phyloP scores from a whole-genome alignment of 1,284 basidiomycete genomes.

The Ustilago tritici region DNA sequence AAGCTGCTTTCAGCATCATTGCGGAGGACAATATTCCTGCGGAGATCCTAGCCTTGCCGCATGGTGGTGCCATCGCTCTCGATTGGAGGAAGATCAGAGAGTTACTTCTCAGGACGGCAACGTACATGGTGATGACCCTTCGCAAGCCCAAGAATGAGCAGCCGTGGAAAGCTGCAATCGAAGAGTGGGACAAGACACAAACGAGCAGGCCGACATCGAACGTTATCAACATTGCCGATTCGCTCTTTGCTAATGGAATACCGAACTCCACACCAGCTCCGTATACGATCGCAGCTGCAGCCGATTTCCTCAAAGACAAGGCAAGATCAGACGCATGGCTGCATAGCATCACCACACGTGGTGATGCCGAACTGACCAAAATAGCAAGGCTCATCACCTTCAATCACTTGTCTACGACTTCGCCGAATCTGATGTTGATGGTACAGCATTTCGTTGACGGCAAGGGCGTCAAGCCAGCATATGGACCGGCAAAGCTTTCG shows the following conservation, averaged over 20 bases:
- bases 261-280: constrained; percentile 13
- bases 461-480: constrained; percentile 9
- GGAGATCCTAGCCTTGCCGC: constrained; percentile 34
- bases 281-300: constrained; percentile 10
- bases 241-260: constrained; percentile 3
- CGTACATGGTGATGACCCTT: constrained; percentile 43
- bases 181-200: constrained; percentile 19
- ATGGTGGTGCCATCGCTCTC: constrained; percentile 43
- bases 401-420: constrained; percentile 28
- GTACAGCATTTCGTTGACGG: constrained; percentile 33
- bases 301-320: constrained; percentile 10
- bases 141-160: constrained; percentile 28
- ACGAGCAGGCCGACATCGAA: constrained; percentile 9
- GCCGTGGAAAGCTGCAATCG: constrained; percentile 33
- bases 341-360: constrained; percentile 9
- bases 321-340: constrained; percentile 18
- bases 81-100: constrained; percentile 37
- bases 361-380: constrained; percentile 33
- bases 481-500: constrained; percentile 26
- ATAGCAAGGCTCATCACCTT: constrained; percentile 22
- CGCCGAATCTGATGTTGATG: constrained; percentile 27
- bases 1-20: constrained; percentile 38
- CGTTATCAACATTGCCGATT: constrained; percentile 28
- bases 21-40: constrained; percentile 32
- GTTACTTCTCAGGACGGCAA: constrained; percentile 33